Conservation (phyloP, 163 green algal species). For the Scenedesmus sp. region DNA sequence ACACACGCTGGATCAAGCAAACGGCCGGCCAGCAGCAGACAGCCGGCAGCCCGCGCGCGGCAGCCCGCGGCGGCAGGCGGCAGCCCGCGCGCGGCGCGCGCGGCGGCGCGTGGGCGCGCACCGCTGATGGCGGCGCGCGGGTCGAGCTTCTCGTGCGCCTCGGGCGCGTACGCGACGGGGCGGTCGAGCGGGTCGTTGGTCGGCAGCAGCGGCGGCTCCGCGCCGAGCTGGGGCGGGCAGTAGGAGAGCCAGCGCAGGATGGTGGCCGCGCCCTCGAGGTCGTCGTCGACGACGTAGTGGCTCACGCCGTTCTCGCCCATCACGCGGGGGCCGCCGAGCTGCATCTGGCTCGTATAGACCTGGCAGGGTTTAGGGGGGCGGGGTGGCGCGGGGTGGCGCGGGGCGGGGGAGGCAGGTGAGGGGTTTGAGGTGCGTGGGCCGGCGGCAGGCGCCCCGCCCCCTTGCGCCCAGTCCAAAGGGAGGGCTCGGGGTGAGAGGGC, state of each 20-base stretch:
- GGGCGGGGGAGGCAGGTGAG: too few species aligned
- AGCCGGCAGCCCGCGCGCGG: too few species aligned
- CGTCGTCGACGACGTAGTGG: slow-evolving; percentile 93
- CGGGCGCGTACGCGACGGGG: slow-evolving; percentile 70
- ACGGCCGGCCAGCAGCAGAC: neutral
- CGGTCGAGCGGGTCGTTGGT: slow-evolving; percentile 71
- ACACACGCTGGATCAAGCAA: too few species aligned
- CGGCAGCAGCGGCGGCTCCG: slow-evolving; percentile 58
- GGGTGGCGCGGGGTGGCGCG: too few species aligned
- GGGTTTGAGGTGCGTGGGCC: too few species aligned
- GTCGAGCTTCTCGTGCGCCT: slow-evolving; percentile 82
- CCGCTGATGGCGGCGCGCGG: slow-evolving; percentile 82
- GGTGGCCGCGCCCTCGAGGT: slow-evolving; percentile 80
- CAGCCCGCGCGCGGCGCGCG: too few species aligned
- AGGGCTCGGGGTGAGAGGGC: too few species aligned
- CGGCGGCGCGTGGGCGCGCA: neutral
- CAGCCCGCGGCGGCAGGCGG: too few species aligned
- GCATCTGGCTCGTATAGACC: slow-evolving; percentile 98
- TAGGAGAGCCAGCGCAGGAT: slow-evolving; percentile 84
- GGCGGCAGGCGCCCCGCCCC: too few species aligned
- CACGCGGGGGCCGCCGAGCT: slow-evolving; percentile 94
- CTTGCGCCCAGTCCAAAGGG: too few species aligned
- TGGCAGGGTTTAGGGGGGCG: too few species aligned
- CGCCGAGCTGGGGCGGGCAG: slow-evolving; percentile 68
- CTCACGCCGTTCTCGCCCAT: slow-evolving; percentile 94